A percentile compares a stretch with the other conserved stretches of the same genome.
Conservation (phyloP, 768 basidiomycete species). For the Pleurotus salmoneostramineus region DNA sequence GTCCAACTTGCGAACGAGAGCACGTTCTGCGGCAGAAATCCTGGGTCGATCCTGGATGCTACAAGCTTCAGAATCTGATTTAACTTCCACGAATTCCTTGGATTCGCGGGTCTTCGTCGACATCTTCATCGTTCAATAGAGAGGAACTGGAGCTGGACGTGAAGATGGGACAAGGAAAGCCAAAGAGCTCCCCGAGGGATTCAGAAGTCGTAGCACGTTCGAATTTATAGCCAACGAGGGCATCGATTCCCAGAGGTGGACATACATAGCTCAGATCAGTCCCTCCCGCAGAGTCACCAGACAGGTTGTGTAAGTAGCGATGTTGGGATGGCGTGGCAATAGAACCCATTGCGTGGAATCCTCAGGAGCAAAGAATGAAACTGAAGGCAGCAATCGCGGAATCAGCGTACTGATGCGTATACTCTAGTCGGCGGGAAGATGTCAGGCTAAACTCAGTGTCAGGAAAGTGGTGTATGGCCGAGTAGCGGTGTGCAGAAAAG, state of each 20-base stretch:
- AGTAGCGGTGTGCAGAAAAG: too few species aligned
- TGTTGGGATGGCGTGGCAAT: too few species aligned
- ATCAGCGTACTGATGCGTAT: too few species aligned
- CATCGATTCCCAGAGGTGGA: background rate
- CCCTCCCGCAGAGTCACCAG: too few species aligned
- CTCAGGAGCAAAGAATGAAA: too few species aligned
- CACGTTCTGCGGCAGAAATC: slow-evolving; percentile 36
- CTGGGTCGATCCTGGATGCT: background rate
- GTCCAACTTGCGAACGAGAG: slow-evolving; percentile 64
- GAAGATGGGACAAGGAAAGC: background rate
- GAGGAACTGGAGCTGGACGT: background rate
- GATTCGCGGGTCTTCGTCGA: background rate
- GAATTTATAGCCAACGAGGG: background rate
- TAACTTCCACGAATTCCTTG: background rate
- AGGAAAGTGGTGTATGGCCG: too few species aligned
- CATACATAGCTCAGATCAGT: background rate
- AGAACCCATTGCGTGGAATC: too few species aligned
- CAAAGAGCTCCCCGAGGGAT: background rate
- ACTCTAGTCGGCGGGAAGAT: too few species aligned
- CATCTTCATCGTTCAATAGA: background rate
- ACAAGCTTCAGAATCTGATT: background rate
- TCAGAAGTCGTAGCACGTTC: background rate
- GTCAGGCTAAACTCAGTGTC: too few species aligned
- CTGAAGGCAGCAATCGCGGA: too few species aligned
- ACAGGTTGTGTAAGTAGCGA: too few species aligned